Evolutionary conservation across 1,139 yeast genomes (phyloP), one percentile per base, ranked within the genome.

Genomic region (Saccharomyces pastorianus): DNA sequence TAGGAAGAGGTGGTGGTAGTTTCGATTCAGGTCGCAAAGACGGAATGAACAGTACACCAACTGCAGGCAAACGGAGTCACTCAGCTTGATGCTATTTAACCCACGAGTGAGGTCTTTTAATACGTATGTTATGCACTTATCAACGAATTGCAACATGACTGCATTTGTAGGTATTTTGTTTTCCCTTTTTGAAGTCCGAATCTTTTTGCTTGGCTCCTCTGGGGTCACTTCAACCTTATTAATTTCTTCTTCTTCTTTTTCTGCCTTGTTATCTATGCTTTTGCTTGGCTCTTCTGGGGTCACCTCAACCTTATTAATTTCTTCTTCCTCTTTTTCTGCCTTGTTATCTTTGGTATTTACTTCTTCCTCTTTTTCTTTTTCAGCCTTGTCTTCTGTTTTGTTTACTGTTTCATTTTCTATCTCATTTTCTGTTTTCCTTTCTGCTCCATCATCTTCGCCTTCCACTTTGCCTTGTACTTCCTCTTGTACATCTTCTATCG

Each of bases 11-110:
- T 54, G 59, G 48, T 65, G 70, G 53, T 63, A 67, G 52, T 66
- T 66, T 28, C 49, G 53, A 46, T 65, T 67, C 17, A 64, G 54
- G 49, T 68, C 71, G 6, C 61, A 65, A 2, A 69, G 55, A 51
- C 73, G 58, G 59, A 68, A 69, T 2, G 72, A 68, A 51, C 73
- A 69, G 53, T 69, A 69, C 3, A 69, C 63, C 23, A 69, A 50
- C 54, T 69, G 73, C 34, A 69, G 55, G 51, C 71, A 66, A 7
- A 67, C 65, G 0, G 70, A 66, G 25, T 65, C 68, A n/a, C 62
- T 62, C 5, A 66, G 49, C 25, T 55, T 58, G 26, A 56, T 57
- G 6, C 55, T 53, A 2, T 48, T 46, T 34, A 61, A 56, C 7
- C 25, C 44, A 23, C 44, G 44, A 11, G 11, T 17, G 11, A 50